Conservation (phyloP, 768 basidiomycete species). For the Rhodocollybia butyracea region DNA sequence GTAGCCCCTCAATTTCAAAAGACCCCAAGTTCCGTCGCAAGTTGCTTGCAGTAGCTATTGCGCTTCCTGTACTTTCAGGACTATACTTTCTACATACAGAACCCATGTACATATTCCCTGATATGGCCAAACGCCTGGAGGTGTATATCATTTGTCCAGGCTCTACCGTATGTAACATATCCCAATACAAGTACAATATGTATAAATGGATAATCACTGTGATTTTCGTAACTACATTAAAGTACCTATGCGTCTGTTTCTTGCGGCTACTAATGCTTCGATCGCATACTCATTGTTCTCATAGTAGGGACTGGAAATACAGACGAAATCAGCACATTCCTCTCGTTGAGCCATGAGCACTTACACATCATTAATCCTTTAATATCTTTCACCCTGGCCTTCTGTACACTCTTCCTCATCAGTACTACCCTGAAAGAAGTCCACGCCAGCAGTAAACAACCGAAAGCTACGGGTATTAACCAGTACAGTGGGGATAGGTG, state of each 20-base stretch:
- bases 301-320: constrained; percentile 52
- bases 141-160: constrained; percentile 42
- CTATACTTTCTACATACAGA: constrained; percentile 52
- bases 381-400: constrained; percentile 58
- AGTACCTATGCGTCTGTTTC: neutral
- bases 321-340: constrained; percentile 9
- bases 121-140: constrained; percentile 46
- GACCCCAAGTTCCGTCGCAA: constrained; percentile 19
- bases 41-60: constrained; percentile 26
- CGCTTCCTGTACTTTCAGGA: constrained; percentile 55
- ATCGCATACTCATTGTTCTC: constrained; percentile 61
- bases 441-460: constrained; percentile 53
- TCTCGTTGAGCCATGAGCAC: constrained; percentile 24
- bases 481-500: constrained; percentile 62
- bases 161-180: constrained; percentile 28
- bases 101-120: constrained; percentile 52
- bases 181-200: too few relatives aligned
- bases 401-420: constrained; percentile 51
- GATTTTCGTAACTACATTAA: too few relatives aligned
- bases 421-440: constrained; percentile 56
- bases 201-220: neutral
- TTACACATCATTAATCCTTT: constrained; percentile 70
- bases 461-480: constrained; percentile 64
- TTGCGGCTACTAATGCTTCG: constrained; percentile 25
- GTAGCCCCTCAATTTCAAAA: constrained; percentile 20